phyloP scores from a whole-genome alignment of 106 monocot genomes.

The Cymbidium sinense region DNA sequence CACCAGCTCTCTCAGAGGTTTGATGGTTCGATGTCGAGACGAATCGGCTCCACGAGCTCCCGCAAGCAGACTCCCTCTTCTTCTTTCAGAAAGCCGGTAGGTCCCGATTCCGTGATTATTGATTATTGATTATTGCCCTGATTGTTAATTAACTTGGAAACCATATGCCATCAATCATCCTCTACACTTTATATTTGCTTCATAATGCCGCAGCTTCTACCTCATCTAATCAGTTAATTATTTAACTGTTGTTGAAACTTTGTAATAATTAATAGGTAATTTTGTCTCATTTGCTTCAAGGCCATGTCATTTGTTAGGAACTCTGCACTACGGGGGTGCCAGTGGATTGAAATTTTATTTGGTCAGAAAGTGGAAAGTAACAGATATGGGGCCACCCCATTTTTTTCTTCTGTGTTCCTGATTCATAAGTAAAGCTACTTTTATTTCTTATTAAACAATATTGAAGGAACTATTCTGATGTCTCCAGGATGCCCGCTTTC shows the following conservation, averaged over 20 bases:
- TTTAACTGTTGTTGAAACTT: not conserved
- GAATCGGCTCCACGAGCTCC: conserved; percentile 10
- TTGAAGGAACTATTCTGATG: not conserved
- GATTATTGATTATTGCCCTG: not conserved
- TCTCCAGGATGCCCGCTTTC: no score
- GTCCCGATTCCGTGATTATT: not conserved
- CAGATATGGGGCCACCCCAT: not conserved
- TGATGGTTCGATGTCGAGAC: conserved; percentile 16
- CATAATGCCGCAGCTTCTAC: not conserved
- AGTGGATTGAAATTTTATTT: not conserved
- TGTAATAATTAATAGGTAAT: not conserved
- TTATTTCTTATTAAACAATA: not conserved
- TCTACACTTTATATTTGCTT: not conserved
- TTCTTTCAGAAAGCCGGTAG: conserved; percentile 10
- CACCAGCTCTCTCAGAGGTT: conserved; percentile 20
- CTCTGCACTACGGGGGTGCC: not conserved
- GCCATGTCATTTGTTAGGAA: not conserved
- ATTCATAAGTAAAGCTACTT: not conserved
- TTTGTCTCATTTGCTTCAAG: not conserved
- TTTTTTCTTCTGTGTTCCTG: not conserved
- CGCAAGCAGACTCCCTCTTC: conserved; percentile 2
- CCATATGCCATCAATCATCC: not conserved
- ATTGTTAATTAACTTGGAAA: not conserved
- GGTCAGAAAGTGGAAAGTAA: no score
- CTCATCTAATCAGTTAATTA: not conserved